phyloP scores from a whole-genome alignment of 306 rosid species.

The Mucuna pruriens region DNA sequence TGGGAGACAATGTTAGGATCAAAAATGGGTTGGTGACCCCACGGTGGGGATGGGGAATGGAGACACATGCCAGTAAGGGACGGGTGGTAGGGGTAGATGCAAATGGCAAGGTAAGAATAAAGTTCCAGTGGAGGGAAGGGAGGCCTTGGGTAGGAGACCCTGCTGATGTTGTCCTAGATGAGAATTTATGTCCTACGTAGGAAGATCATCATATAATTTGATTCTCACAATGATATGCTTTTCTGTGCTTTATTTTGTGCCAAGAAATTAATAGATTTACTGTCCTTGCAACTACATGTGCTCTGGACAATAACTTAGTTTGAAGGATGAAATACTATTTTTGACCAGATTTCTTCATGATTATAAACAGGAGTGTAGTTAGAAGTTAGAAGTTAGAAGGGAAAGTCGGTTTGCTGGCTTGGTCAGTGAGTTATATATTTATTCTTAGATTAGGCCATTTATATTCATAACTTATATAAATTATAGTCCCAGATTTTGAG shows the following conservation, averaged over 20 bases:
- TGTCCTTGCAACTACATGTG: background rate
- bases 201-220: slow-evolving; percentile 27
- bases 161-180: slow-evolving; percentile 65
- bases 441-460: slow-evolving; percentile 22
- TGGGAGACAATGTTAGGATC: slow-evolving; percentile 70
- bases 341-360: slow-evolving; percentile 34
- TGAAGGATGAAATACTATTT: slow-evolving; percentile 11
- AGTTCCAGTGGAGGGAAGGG: slow-evolving; percentile 83
- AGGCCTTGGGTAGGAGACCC: slow-evolving; percentile 84
- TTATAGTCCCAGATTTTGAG: slow-evolving; percentile 34
- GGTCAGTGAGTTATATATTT: background rate
- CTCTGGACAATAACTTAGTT: background rate
- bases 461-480: slow-evolving; percentile 34
- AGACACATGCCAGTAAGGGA: slow-evolving; percentile 77
- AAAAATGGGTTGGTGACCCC: slow-evolving; percentile 67
- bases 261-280: slow-evolving; percentile 17
- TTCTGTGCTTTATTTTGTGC: slow-evolving; percentile 22
- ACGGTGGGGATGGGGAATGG: slow-evolving; percentile 94
- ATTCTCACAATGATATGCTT: slow-evolving; percentile 3
- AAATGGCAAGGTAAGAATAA: slow-evolving; percentile 72
- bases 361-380: slow-evolving; percentile 37
- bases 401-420: slow-evolving; percentile 13
- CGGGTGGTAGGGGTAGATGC: slow-evolving; percentile 77
- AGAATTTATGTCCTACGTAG: slow-evolving; percentile 28
- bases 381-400: slow-evolving; percentile 6